Percentiles rank a stretch among this genome's conserved stretches.
Conservation (phyloP, 164 flowering plant species). For the Magnolia kwangsiensis region DNA sequence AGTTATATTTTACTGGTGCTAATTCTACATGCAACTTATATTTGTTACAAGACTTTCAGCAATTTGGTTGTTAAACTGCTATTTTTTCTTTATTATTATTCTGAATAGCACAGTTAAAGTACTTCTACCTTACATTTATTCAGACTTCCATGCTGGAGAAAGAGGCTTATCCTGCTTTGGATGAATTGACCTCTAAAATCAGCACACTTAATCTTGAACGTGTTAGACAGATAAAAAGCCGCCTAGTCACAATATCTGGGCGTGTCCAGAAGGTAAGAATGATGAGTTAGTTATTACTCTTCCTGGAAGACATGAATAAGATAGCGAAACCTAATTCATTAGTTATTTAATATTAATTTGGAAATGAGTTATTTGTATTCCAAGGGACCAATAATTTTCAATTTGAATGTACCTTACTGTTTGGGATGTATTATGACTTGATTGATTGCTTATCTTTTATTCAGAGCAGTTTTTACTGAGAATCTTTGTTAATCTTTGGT, state of each 20-base stretch:
- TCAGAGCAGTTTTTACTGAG: background rate
- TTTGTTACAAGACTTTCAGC: no score
- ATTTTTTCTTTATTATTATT: background rate
- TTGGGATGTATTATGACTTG: background rate
- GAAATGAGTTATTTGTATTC: background rate
- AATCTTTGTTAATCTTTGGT: background rate
- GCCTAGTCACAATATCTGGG: conserved; percentile 50
- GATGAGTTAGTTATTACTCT: background rate
- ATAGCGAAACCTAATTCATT: no score
- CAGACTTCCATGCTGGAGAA: conserved; percentile 48
- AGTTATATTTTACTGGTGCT: no score
- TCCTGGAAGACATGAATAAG: background rate
- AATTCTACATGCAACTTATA: no score
- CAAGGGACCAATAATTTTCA: background rate
- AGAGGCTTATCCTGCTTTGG: conserved; percentile 58
- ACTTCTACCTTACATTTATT: conserved; percentile 16
- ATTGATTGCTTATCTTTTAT: background rate
- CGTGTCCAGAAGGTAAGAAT: conserved; percentile 52
- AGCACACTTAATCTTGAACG: conserved; percentile 58
- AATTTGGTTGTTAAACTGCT: background rate
- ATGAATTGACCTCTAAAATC: conserved; percentile 54
- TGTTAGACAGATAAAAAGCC: conserved; percentile 53
- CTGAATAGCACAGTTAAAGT: background rate
- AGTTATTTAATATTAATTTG: background rate
- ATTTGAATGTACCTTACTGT: background rate